Conservation (phyloP, 495 filamentous ascomycete genomes). For the Bombardia bombarda region DNA sequence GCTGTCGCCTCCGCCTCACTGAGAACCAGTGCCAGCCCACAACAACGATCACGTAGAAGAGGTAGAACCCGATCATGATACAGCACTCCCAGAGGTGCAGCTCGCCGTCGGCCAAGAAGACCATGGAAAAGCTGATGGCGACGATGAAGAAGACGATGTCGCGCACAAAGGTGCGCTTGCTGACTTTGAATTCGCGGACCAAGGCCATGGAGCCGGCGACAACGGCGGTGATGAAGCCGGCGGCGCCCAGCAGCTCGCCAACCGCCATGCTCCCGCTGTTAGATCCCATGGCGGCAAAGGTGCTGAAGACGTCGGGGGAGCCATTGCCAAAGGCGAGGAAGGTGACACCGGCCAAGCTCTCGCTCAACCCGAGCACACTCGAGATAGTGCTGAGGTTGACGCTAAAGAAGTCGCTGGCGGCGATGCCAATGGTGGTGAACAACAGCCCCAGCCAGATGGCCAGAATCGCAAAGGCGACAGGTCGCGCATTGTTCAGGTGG, state of each 20-base stretch:
- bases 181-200: slow-evolving; percentile 86
- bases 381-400: slow-evolving; percentile 92
- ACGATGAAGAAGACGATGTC: slow-evolving; percentile 92
- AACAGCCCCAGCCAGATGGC: slow-evolving; percentile 80
- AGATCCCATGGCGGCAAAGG: slow-evolving; percentile 94
- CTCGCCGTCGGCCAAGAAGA: slow-evolving; percentile 76
- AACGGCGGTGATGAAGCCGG: slow-evolving; percentile 92
- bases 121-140: slow-evolving; percentile 80
- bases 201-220: slow-evolving; percentile 98
- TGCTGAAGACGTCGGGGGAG: slow-evolving; percentile 98
- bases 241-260: slow-evolving; percentile 92
- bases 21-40: slow-evolving; percentile 89
- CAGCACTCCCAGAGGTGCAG: slow-evolving; percentile 83
- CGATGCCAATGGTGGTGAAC: slow-evolving; percentile 97
- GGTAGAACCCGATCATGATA: slow-evolving; percentile 85
- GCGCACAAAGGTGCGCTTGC: slow-evolving; percentile 78
- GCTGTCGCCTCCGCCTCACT: slow-evolving; percentile 47
- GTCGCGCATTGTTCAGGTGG: slow-evolving; percentile 56
- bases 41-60: slow-evolving; percentile 84
- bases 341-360: slow-evolving; percentile 93
- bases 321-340: slow-evolving; percentile 97
- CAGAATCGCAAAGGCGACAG: slow-evolving; percentile 69
- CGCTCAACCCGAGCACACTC: slow-evolving; percentile 80
- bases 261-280: slow-evolving; percentile 93
- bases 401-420: slow-evolving; percentile 96